Base-by-base conservation (phyloP, 495 filamentous ascomycete genomes). In the Hypomontagnella monticulosa region DNA sequence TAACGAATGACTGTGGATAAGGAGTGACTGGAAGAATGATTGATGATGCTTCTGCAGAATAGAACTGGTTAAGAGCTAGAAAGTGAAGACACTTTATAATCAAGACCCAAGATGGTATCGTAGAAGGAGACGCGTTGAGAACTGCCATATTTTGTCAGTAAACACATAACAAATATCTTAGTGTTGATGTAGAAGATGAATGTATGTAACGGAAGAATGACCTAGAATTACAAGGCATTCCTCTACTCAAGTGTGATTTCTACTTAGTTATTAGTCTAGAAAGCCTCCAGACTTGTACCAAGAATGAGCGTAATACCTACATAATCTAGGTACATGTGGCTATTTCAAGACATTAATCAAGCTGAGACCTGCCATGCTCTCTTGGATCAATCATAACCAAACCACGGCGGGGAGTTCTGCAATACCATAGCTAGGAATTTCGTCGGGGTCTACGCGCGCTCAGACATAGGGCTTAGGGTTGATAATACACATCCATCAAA, bases 201-300 rank as follows among this genome's bases (percentile, higher is more conserved):
- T 32, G 15, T 51, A 20, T 38, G 10, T 19, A 16, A 0, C 38
- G 32, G 16, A 65, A 64, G 57, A 71, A 73, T 70, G 69, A 33
- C 32, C 41, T 15, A 20, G 51, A 46, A 73, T 68, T 70, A 10
- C 14, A 10, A 70, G 52, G 51, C 71, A 73, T 73, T 73, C 71
- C 69, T 70, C 4, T 23, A 15, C 16, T 34, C 48, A 1, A 37
- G 8, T 15, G 34, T 8, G 5, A 33, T 4, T 12, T 7, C 4
- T 9, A 12, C 30, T 51, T 38, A 10, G 3, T 10, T 38, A 14
- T 27, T 6, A 27, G 6, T 27, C 23, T 32, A 10, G 34, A 53
- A 40, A 27, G 16, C 12, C 9, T 11, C 41, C 7, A 41, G n/a
- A 3, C 4, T 11, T 37, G 18, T 27, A n/a, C n/a, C 3, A 7